Evolutionary conservation across 192 early-diverging fungal genomes (phyloP).

Genomic region (Coemansia asiatica): DNA sequence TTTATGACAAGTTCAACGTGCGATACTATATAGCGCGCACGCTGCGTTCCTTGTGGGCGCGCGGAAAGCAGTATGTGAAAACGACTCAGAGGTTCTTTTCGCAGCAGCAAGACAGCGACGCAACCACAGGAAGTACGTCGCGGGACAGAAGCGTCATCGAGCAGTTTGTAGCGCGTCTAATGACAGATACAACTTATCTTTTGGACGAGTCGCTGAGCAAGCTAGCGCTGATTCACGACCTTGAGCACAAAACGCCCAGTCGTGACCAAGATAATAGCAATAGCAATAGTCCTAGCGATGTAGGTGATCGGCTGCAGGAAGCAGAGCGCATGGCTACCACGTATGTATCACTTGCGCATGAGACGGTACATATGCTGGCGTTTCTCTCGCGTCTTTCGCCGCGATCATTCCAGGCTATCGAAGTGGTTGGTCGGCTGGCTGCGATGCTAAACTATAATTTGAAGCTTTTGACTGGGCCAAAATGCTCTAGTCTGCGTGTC

Average conservation of each 20-base stretch:
- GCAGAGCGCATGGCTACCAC: constrained; percentile 84
- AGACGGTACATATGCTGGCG: constrained; percentile 90
- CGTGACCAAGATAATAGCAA: constrained; percentile 71
- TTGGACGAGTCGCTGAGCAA: constrained; percentile 91
- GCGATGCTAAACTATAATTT: constrained; percentile 99
- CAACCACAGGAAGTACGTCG: constrained; percentile 27
- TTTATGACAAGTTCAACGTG: constrained; percentile 99
- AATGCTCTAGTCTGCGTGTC: constrained; percentile 87
- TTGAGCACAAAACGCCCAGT: constrained; percentile 79
- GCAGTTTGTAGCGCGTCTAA: constrained; percentile 87
- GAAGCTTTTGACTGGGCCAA: constrained; percentile 83
- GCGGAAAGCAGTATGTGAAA: constrained; percentile 28
- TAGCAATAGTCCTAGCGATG: constrained; percentile 39
- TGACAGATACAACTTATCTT: constrained; percentile 95
- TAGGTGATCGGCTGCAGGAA: constrained; percentile 28
- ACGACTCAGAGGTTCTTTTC: constrained; percentile 41
- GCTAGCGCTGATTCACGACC: constrained; percentile 75
- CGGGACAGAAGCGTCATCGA: constrained; percentile 50
- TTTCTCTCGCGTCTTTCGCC: constrained; percentile 80
- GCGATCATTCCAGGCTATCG: constrained; percentile 80
- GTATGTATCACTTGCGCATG: constrained; percentile 84
- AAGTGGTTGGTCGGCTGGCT: constrained; percentile 89
- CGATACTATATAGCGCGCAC: constrained; percentile 94
- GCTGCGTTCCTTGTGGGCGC: constrained; percentile 64
- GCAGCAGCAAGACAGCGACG: constrained; percentile 11